Conservation (phyloP, 495 filamentous ascomycete species). For the Podospora pseudoanserina region DNA sequence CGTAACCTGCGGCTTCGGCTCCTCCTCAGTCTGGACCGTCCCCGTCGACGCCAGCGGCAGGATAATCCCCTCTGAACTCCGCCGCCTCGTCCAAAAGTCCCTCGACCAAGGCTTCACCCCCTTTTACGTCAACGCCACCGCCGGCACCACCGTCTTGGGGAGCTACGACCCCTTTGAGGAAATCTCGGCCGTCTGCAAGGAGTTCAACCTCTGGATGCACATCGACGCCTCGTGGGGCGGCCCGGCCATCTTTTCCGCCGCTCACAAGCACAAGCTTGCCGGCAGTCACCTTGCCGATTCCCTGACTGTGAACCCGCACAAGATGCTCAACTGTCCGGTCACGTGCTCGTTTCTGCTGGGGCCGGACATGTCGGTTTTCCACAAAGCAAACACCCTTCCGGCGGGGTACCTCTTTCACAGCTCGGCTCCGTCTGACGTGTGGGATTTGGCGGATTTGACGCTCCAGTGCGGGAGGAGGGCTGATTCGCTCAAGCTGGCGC, state of each 20-base stretch:
- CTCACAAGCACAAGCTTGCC: conserved; percentile 58
- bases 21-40: conserved; percentile 66
- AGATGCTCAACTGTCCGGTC: conserved; percentile 89
- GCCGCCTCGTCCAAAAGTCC: conserved; percentile 55
- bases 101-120: conserved; percentile 66
- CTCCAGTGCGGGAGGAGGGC: conserved; percentile 87
- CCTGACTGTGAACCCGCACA: conserved; percentile 87
- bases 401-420: conserved; percentile 83
- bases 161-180: conserved; percentile 78
- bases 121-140: conserved; percentile 93
- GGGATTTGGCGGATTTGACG: conserved; percentile 91
- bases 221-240: conserved; percentile 91
- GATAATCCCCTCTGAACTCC: conserved; percentile 66
- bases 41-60: conserved; percentile 66
- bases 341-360: conserved; percentile 89
- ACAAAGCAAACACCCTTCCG: conserved; percentile 76
- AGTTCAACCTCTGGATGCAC: conserved; percentile 80
- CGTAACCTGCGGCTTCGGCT: conserved; percentile 79
- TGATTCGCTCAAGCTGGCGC: conserved; percentile 80
- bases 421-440: conserved; percentile 43
- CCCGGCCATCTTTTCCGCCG: conserved; percentile 69
- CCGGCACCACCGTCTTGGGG: conserved; percentile 89
- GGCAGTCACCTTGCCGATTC: conserved; percentile 73
- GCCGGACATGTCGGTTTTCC: conserved; percentile 68
- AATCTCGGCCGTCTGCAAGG: conserved; percentile 67